Evolutionary conservation across 768 basidiomycete species (phyloP).

Genomic region (Clitopilus hobsonii): DNA sequence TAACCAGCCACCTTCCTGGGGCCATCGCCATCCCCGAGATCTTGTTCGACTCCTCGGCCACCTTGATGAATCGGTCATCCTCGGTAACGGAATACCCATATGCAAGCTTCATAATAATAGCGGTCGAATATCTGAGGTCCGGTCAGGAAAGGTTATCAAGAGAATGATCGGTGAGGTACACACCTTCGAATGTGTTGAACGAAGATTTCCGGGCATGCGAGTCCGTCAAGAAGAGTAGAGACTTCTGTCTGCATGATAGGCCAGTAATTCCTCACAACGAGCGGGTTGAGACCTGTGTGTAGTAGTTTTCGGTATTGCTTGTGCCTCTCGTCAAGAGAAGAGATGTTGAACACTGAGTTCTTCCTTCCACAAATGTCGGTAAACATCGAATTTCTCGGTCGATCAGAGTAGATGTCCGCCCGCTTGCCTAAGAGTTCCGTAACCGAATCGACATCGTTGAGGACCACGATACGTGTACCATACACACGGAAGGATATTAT

Average conservation of each 20-base stretch:
- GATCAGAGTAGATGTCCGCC: constrained; percentile 50
- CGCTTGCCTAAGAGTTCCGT: constrained; percentile 47
- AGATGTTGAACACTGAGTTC: constrained; percentile 38
- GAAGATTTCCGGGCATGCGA: constrained; percentile 26
- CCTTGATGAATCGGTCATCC: constrained; percentile 32
- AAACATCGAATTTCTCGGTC: constrained; percentile 42
- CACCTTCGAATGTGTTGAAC: constrained; percentile 35
- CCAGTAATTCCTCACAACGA: constrained; percentile 29
- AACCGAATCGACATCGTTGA: constrained; percentile 41
- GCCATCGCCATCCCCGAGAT: constrained; percentile 35
- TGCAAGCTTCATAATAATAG: constrained; percentile 37
- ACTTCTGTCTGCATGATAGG: constrained; percentile 31
- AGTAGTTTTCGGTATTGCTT: constrained; percentile 37
- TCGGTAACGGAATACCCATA: constrained; percentile 35
- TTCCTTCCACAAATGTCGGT: constrained; percentile 37
- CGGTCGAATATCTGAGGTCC: constrained; percentile 26
- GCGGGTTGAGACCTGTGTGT: constrained; percentile 28
- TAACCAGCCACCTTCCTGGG: constrained; percentile 40
- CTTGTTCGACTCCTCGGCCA: constrained; percentile 32
- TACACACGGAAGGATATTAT: constrained; percentile 44
- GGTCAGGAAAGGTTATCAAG: not conserved
- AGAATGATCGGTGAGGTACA: not conserved
- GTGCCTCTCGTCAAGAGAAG: constrained; percentile 31
- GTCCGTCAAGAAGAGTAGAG: constrained; percentile 24
- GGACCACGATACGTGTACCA: constrained; percentile 40